phyloP scores from a whole-genome alignment of 2,329 filamentous ascomycete species.

The Verticillium longisporum region DNA sequence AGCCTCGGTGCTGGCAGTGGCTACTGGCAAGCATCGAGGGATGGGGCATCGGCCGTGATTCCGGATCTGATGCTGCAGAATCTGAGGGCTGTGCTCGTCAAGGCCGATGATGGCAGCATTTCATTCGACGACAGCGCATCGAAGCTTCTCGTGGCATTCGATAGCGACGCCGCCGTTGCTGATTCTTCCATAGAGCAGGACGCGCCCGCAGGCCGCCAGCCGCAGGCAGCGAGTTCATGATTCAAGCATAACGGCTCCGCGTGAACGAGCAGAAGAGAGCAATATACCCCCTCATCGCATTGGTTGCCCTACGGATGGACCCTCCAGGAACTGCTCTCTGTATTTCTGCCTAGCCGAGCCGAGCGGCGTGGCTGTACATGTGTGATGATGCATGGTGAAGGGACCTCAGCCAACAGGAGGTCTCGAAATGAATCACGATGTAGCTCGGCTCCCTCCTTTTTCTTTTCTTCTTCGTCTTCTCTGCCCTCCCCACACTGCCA shows the following conservation, averaged over 20 bases:
- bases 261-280: background rate
- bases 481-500: background rate
- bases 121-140: background rate
- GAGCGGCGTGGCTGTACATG: background rate
- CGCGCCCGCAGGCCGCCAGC: background rate
- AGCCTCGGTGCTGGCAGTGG: conserved; percentile 1
- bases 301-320: background rate
- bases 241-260: background rate
- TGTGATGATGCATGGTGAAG: background rate
- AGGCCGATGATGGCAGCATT: background rate
- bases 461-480: background rate
- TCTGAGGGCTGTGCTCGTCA: background rate
- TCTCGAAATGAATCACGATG: background rate
- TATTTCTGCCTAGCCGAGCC: no score
- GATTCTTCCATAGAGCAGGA: background rate
- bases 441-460: background rate
- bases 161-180: background rate
- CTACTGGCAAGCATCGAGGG: conserved; percentile 3
- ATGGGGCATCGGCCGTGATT: background rate
- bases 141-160: background rate
- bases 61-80: background rate
- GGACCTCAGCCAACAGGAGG: background rate
- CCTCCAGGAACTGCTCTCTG: background rate
- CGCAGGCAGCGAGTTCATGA: background rate
- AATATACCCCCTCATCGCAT: background rate